These are phyloP conservation scores for Peronospora farinosa DNA, from an alignment of 352 stramenopile genomes.

Conservation along the genomic window DNA sequence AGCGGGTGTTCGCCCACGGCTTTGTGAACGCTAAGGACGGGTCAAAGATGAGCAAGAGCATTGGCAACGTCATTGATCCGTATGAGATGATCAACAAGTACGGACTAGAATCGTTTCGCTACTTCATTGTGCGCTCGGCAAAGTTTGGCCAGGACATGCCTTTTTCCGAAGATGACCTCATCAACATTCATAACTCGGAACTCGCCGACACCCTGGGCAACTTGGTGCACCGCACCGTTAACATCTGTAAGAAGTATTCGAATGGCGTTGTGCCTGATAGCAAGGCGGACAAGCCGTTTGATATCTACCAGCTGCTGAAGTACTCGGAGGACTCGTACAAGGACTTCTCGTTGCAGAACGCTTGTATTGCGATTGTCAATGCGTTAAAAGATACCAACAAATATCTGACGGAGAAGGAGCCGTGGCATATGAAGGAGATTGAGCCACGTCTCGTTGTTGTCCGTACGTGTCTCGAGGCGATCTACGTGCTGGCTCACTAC, in stretches of 20 bases:
- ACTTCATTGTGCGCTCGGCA: conserved; percentile 85
- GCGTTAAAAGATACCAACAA: conserved; percentile 93
- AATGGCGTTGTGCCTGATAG: conserved; percentile 70
- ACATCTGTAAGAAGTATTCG: conserved; percentile 94
- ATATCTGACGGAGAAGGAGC: conserved; percentile 95
- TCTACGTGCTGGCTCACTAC: conserved; percentile 95
- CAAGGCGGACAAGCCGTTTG: conserved; percentile 65
- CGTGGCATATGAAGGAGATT: conserved; percentile 95
- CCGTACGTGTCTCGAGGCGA: conserved; percentile 93
- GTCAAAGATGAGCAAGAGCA: conserved; percentile 98
- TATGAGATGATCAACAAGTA: conserved; percentile 93
- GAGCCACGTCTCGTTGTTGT: conserved; percentile 88
- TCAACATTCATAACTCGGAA: conserved; percentile 97
- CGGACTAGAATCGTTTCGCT: conserved; percentile 94
- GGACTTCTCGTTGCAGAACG: conserved; percentile 88
- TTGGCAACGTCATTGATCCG: conserved; percentile 97
- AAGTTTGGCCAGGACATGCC: conserved; percentile 95
- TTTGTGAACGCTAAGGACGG: conserved; percentile 98
- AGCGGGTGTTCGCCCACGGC: conserved; percentile 94
- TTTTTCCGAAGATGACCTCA: conserved; percentile 88
- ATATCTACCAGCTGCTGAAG: conserved; percentile 79
- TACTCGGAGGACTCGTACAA: conserved; percentile 89
- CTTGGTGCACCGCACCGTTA: conserved; percentile 94
- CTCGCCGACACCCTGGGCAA: conserved; percentile 91
- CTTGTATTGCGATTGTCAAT: conserved; percentile 86